Base-by-base conservation (phyloP, 2,329 filamentous ascomycete species). In the Colletotrichum salicis region DNA sequence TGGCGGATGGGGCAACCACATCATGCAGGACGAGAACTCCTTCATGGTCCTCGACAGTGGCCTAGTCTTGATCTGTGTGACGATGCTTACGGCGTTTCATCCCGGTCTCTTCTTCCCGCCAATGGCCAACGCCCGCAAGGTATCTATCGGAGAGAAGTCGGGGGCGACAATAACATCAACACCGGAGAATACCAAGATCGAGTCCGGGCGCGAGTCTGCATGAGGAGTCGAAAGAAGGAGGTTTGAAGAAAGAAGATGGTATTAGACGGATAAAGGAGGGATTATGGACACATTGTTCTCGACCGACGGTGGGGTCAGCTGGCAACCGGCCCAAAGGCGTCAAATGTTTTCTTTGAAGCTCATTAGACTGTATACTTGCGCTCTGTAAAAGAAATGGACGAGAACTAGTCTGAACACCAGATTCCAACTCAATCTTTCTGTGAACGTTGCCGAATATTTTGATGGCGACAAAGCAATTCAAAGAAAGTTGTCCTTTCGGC, bases 1-100 rank as follows among this genome's bases (percentile, higher is more conserved):
- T 2, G 88, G 88, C 31, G 90, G 90, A 24, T 92, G 89, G 89
- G 88, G 87, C 11, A 91, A 90, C 80, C 77, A 83, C 19, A 88
- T 91, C 77, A 91, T 92, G 89, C 88, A 89, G 74, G 85, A 91
- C 78, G 83, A 92, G 81, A 81, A 83, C 56, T 86, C 86, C 22
- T 92, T 91, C 76, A 84, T 90, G 71, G 85, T 88, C 13, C 84
- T 91, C 51, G 90, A 92, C 75, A 76, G 76, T 72, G 82, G 82
- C 67, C 85, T 90, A 78, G 81, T 90, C 64, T 78, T 88, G 31
- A 79, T 90, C 69, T 83, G 86, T 31, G 84, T 84, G 19, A 76
- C 82, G 22, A 81, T 88, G 24, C 82, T 90, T 45, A 86, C 87
- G 6, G 78, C 80, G 29, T 88, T 89, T 79, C 84, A 88, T 55